A percentile compares a stretch with the other conserved stretches of the same genome.
Evolutionary conservation across 2,329 filamentous ascomycete species (phyloP).

Genomic region (Neofusicoccum kwambonambiense): DNA sequence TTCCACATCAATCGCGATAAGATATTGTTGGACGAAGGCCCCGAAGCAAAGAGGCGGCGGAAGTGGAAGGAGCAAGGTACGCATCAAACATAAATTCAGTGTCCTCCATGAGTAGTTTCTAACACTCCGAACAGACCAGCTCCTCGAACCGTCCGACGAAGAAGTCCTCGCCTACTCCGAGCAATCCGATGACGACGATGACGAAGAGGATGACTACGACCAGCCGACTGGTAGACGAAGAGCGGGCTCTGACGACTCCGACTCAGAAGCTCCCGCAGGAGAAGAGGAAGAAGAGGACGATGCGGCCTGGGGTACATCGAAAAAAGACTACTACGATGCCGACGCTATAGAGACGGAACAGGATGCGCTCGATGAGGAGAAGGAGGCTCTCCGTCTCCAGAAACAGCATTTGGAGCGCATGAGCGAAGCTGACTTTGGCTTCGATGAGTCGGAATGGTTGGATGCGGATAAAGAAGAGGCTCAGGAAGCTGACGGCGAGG

Average conservation of each 20-base stretch:
- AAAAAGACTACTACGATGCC: conserved; percentile 88
- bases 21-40: conserved; percentile 79
- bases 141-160: conserved; percentile 60
- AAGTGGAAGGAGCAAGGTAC: conserved; percentile 66
- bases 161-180: conserved; percentile 58
- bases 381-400: conserved; percentile 82
- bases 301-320: conserved; percentile 83
- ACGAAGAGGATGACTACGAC: conserved; percentile 37
- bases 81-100: background rate
- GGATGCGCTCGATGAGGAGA: conserved; percentile 85
- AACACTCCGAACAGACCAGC: conserved; percentile 47
- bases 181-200: conserved; percentile 47
- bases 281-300: conserved; percentile 58
- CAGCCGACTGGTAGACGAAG: conserved; percentile 33
- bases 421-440: conserved; percentile 88
- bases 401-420: conserved; percentile 88
- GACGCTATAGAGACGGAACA: conserved; percentile 71
- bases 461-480: conserved; percentile 52
- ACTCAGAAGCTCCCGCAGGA: conserved; percentile 41
- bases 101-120: background rate
- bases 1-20: conserved; percentile 86
- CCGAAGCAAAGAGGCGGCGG: conserved; percentile 72
- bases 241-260: conserved; percentile 35
- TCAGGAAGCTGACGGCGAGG: conserved; percentile 44
- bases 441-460: conserved; percentile 86